Conservation (phyloP, 371 early-diverging fungal species). For the Mucor saturninus region DNA sequence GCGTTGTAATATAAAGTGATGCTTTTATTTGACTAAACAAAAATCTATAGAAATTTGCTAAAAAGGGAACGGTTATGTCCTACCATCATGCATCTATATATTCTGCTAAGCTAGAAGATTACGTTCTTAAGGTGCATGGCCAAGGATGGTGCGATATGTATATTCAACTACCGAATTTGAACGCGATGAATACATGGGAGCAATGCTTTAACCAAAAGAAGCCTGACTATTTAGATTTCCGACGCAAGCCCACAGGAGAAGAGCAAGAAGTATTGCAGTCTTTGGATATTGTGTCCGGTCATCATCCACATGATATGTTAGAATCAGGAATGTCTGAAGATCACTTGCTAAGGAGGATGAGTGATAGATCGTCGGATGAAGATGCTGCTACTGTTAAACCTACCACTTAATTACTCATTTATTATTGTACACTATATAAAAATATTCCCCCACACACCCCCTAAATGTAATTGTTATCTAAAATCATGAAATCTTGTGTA, state of each 20-base stretch:
- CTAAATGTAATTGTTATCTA: too few relatives aligned
- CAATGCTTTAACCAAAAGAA: constrained; percentile 40
- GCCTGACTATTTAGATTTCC: constrained; percentile 21
- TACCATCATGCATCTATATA: constrained; percentile 51
- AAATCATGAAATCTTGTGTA: too few relatives aligned
- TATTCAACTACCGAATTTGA: constrained; percentile 56
- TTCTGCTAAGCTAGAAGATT: constrained; percentile 52
- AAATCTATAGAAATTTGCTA: constrained; percentile 41
- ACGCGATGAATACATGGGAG: constrained; percentile 55
- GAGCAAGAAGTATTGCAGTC: constrained; percentile 8
- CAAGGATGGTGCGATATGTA: constrained; percentile 54
- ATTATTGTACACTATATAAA: neutral
- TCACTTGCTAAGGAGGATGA: constrained; percentile 16
- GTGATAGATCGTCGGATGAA: constrained; percentile 12
- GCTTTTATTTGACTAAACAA: neutral
- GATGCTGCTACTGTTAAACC: neutral
- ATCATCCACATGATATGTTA: constrained; percentile 21
- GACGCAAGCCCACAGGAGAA: neutral
- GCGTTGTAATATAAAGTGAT: neutral
- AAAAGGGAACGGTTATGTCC: constrained; percentile 53
- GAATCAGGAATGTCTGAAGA: constrained; percentile 23
- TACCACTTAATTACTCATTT: neutral
- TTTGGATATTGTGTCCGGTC: constrained; percentile 2
- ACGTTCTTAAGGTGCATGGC: constrained; percentile 58
- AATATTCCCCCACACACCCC: neutral